Base-by-base conservation (phyloP, 2,329 filamentous ascomycete genomes). In the Davidsoniella eucalypti region DNA sequence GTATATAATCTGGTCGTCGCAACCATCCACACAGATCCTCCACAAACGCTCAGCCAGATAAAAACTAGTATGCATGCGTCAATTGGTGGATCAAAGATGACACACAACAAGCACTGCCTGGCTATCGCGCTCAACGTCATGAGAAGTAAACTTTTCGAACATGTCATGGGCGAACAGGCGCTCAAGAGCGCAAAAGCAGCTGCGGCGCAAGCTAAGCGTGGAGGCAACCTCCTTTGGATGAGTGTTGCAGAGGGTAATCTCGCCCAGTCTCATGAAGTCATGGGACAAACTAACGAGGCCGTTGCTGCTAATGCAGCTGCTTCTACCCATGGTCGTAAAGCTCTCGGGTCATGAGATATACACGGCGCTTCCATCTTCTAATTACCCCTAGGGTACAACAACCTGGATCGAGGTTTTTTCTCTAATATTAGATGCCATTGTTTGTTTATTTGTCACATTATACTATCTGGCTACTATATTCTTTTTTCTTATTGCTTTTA, bases 91-190 rank as follows among this genome's bases (percentile, higher is more conserved):
- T 81, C 84, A 10, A 81, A 82, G 55, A 69, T 70, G 6, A 79
- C 82, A 7, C 71, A 72, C 50, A 94, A 94, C 61, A 77, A 77
- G 26, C 84, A 93, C 56, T 82, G 88, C 49, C 73, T 87, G n/a
- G 81, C 81, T 44, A 83, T 95, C 55, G 80, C 83, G 5, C 75
- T 95, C 53, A 87, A 80, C 57, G 80, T 92, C 56, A 93, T 95
- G 83, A 82, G 84, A 48, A 79, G 75, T 59, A 76, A 80, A 47
- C 83, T 94, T 59, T 95, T 88, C 63, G 80, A 82, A 43, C 82
- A 83, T 53, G 82, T 88, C 12, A 78, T 93, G 3, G 87, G 87
- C 46, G 82, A 84, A 52, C 84, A 88, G 62, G 82, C 83, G 0
- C 71, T 85, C 53, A 87, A 87, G 65, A 84, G 82, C 59, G 81